Evolutionary conservation across 2,329 filamentous ascomycete genomes (phyloP).

Genomic region (Exophiala mesophila): DNA sequence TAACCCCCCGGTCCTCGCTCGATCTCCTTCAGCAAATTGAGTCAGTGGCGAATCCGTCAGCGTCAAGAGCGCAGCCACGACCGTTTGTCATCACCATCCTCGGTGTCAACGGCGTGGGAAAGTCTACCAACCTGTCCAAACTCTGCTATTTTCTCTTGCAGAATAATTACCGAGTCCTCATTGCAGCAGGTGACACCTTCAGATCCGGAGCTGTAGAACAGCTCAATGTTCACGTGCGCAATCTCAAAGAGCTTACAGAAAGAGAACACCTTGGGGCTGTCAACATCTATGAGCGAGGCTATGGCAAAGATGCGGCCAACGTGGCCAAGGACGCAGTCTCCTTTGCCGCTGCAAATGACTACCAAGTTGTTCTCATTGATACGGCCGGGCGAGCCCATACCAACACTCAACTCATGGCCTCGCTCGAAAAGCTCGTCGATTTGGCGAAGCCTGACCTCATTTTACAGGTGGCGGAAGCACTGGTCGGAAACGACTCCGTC

Average conservation of each 20-base stretch:
- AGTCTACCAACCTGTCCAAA: slow-evolving; percentile 95
- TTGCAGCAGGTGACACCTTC: slow-evolving; percentile 95
- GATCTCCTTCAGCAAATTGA: slow-evolving; percentile 93
- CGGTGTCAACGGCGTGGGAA: slow-evolving; percentile 95
- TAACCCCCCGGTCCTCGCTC: slow-evolving; percentile 90
- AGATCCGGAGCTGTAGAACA: slow-evolving; percentile 96
- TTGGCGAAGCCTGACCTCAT: slow-evolving; percentile 97
- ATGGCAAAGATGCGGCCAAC: slow-evolving; percentile 93
- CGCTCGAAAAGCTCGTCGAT: slow-evolving; percentile 94
- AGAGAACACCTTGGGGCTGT: slow-evolving; percentile 76
- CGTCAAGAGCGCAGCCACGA: slow-evolving; percentile 59
- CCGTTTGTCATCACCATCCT: slow-evolving; percentile 98
- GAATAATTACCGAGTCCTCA: slow-evolving; percentile 92
- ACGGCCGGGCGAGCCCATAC: slow-evolving; percentile 94
- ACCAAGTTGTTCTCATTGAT: slow-evolving; percentile 93
- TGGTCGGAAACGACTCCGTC: slow-evolving; percentile 93
- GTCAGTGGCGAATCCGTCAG: slow-evolving; percentile 63
- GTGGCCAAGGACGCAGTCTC: slow-evolving; percentile 92
- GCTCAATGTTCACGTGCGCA: slow-evolving; percentile 88
- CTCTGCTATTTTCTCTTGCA: slow-evolving; percentile 97
- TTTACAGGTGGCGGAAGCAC: slow-evolving; percentile 88
- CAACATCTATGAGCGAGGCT: slow-evolving; percentile 93
- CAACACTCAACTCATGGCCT: slow-evolving; percentile 92
- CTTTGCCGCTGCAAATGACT: slow-evolving; percentile 68
- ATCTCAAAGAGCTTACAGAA: slow-evolving; percentile 79